Conservation (phyloP, 2,329 filamentous ascomycete genomes). For the Penicillium sp. region DNA sequence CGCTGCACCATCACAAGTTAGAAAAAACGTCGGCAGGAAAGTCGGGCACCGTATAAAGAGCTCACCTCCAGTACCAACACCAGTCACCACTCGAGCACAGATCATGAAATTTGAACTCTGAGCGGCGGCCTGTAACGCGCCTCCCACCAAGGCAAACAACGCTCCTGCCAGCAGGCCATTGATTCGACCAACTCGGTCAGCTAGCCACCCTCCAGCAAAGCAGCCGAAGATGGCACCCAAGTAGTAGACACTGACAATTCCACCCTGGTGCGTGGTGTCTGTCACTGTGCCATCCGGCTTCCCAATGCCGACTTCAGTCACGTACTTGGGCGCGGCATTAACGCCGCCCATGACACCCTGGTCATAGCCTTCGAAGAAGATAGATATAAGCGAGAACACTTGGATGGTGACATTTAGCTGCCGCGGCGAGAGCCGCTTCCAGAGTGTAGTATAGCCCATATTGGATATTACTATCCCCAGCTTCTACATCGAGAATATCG, state of each 20-base stretch:
- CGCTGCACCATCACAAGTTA: constrained; percentile 17
- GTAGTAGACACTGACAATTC: constrained; percentile 57
- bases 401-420: constrained; percentile 45
- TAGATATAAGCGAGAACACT: constrained; percentile 32
- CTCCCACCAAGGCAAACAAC: constrained; percentile 58
- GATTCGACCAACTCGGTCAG: constrained; percentile 60
- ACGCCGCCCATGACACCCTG: constrained; percentile 57
- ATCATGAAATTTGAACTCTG: constrained; percentile 67
- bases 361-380: constrained; percentile 49
- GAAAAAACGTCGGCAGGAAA: neutral
- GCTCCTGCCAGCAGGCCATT: constrained; percentile 60
- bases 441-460: constrained; percentile 44
- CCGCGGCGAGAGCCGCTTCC: constrained; percentile 44
- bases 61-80: constrained; percentile 59
- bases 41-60: neutral
- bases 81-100: constrained; percentile 57
- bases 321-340: constrained; percentile 62
- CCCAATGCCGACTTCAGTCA: constrained; percentile 61
- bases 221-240: constrained; percentile 61
- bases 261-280: constrained; percentile 58
- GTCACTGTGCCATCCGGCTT: constrained; percentile 47
- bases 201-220: constrained; percentile 59
- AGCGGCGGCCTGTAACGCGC: constrained; percentile 61
- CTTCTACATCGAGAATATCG: neutral
- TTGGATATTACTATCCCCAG: constrained; percentile 10